Conservation (phyloP, 345 rosid genomes). For the Gynandropsis gynandra region DNA sequence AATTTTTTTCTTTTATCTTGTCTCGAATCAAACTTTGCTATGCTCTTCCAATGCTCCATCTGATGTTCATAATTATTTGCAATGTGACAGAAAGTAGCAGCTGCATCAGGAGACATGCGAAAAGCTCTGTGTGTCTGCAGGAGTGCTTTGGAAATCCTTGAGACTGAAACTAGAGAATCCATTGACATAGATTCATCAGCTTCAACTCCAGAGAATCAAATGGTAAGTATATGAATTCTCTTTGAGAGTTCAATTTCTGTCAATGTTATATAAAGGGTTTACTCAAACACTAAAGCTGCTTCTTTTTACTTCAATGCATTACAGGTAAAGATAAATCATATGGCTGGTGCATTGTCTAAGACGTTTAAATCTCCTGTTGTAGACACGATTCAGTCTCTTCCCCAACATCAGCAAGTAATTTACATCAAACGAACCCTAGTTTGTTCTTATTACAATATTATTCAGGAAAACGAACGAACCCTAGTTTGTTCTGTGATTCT, state of each 20-base stretch:
- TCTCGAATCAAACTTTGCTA: not conserved
- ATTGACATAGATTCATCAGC: slow-evolving; percentile 18
- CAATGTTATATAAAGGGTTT: not conserved
- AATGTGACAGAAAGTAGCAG: slow-evolving; percentile 70
- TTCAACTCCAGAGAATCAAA: slow-evolving; percentile 24
- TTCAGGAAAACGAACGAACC: too few relatives aligned
- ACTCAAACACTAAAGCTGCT: not conserved
- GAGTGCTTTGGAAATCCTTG: slow-evolving; percentile 73
- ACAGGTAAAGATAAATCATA: slow-evolving; percentile 78
- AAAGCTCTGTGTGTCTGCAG: slow-evolving; percentile 87
- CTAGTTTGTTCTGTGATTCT: slow-evolving; percentile 7
- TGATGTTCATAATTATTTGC: slow-evolving; percentile 12
- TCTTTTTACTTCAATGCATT: slow-evolving; percentile 1
- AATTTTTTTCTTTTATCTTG: not conserved
- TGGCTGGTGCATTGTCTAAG: slow-evolving; percentile 77
- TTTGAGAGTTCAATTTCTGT: slow-evolving; percentile 5
- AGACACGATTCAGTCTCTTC: slow-evolving; percentile 83
- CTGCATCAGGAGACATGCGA: slow-evolving; percentile 95
- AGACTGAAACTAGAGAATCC: slow-evolving; percentile 51
- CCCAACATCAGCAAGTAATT: slow-evolving; percentile 95
- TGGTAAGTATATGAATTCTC: slow-evolving; percentile 30
- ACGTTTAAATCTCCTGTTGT: slow-evolving; percentile 71
- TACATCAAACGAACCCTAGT: too few relatives aligned
- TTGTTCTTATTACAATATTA: too few relatives aligned
- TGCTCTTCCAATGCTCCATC: slow-evolving; percentile 1